Evolutionary conservation across 2,329 filamentous ascomycete genomes (phyloP).

Genomic region (Pyricularia sp.): DNA sequence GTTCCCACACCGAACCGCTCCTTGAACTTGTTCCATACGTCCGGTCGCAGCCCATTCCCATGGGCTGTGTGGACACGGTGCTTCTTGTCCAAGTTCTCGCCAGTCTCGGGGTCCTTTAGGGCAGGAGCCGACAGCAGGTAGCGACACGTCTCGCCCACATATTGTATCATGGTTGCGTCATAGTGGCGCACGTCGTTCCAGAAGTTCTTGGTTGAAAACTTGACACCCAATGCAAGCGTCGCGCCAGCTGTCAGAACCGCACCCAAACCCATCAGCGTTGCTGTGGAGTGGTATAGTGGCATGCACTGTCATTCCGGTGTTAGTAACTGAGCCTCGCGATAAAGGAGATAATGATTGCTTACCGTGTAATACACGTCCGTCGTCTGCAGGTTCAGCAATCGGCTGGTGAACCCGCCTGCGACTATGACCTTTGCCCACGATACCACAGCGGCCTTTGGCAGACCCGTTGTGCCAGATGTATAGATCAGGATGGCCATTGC

Average conservation of each 20-base stretch:
- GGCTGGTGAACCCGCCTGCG: slow-evolving; percentile 36
- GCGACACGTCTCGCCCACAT: slow-evolving; percentile 77
- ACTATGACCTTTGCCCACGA: slow-evolving; percentile 52
- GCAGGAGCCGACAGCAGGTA: slow-evolving; percentile 61
- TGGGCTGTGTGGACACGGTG: slow-evolving; percentile 56
- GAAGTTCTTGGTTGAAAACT: slow-evolving; percentile 66
- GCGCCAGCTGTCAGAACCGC: slow-evolving; percentile 45
- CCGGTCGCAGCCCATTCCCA: slow-evolving; percentile 55
- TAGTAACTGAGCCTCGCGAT: neutral
- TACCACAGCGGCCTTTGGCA: slow-evolving; percentile 69
- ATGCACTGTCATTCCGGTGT: slow-evolving; percentile 45
- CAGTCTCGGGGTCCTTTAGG: slow-evolving; percentile 47
- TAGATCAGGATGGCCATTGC: slow-evolving; percentile 67
- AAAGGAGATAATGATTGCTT: slow-evolving; percentile 14
- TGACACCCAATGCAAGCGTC: slow-evolving; percentile 59
- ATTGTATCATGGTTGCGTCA: slow-evolving; percentile 66
- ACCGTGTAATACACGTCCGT: slow-evolving; percentile 66
- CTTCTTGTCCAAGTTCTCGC: slow-evolving; percentile 55
- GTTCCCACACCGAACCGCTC: slow-evolving; percentile 49
- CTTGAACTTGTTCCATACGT: slow-evolving; percentile 53
- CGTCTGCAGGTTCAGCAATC: slow-evolving; percentile 43
- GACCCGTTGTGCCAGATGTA: slow-evolving; percentile 72
- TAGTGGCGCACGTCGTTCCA: slow-evolving; percentile 63
- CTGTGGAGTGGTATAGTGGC: slow-evolving; percentile 81
- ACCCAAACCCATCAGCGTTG: slow-evolving; percentile 54